Base-by-base conservation (phyloP, 78 protist genomes). In the Mastigamoeba balamuthi region DNA sequence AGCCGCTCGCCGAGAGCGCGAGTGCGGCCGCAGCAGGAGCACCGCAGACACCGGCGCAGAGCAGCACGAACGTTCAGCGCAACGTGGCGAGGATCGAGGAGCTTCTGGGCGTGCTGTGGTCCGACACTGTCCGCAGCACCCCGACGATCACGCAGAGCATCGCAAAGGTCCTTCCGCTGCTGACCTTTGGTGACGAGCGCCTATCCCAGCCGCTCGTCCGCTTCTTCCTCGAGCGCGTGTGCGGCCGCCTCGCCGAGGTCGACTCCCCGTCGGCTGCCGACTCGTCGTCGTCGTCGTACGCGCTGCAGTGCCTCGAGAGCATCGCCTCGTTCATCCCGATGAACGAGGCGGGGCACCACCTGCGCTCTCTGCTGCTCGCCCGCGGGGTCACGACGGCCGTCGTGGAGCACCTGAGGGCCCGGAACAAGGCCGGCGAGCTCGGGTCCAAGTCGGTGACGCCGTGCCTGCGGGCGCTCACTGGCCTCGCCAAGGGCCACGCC, bases 131-230 rank as follows among this genome's bases (percentile, higher is more conserved):
- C 4, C 4, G 35, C 25, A 27, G 40, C 9, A 76, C 68, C 69
- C 27, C 77, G 17, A 35, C 37, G 65, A 10, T 86, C 7, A 38
- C 74, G 23, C 35, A 74, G 25, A 82, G 86, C 3, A 69, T 86
- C 66, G 74, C 94, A 2, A 78, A 84, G 53, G 35, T 89, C 10
- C 84, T 89, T 42, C 88, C 91, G 17, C 78, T 89, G 71, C 78
- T 89, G 30, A 82, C 94, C 30, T 80, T 77, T 63, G 87, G 93
- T 28, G 73, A 68, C 44, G 23, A 6, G 10, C 64, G 8, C 10
- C 70, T 64, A 17, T 63, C 80, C 71, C 25, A 40, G 23, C 33
- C 4, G 40, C 44, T 84, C 0, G 74, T 70, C 0, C 78, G 40
- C 58, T 74, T 74, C 40, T 84, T 84, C 35, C 7, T 36, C 1